Percentiles rank a stretch among this genome's conserved stretches.
These are phyloP conservation scores for Dothistroma septosporum DNA, from an alignment of 2,329 filamentous ascomycete species.

Conservation along the genomic window DNA sequence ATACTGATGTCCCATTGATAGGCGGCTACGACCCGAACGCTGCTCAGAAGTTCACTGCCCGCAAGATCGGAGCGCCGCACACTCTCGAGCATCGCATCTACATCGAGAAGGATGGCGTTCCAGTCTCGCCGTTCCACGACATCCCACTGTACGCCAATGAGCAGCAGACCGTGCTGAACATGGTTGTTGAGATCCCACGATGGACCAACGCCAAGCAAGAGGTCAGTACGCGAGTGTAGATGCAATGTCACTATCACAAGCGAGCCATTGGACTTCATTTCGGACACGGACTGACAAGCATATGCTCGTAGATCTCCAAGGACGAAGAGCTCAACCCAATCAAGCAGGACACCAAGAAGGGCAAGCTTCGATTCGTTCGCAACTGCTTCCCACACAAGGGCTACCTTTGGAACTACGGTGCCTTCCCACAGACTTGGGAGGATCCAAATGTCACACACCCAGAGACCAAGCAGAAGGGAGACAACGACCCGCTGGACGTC, in stretches of 20 bases:
- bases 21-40: slow-evolving; percentile 46
- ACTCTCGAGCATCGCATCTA: slow-evolving; percentile 96
- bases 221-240: slow-evolving; percentile 54
- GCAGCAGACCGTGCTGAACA: slow-evolving; percentile 95
- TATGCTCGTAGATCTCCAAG: slow-evolving; percentile 79
- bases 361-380: slow-evolving; percentile 97
- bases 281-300: slow-evolving; percentile 16
- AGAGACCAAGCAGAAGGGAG: slow-evolving; percentile 99
- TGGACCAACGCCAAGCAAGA: slow-evolving; percentile 99
- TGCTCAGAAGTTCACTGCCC: slow-evolving; percentile 66
- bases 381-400: slow-evolving; percentile 99
- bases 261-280: not conserved
- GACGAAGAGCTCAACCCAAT: slow-evolving; percentile 97
- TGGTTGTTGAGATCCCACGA: slow-evolving; percentile 98
- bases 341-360: slow-evolving; percentile 99
- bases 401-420: slow-evolving; percentile 99
- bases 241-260: not conserved
- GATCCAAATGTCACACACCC: slow-evolving; percentile 94
- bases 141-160: slow-evolving; percentile 96
- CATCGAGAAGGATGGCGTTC: slow-evolving; percentile 94
- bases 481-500: slow-evolving; percentile 98
- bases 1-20: not conserved
- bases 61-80: slow-evolving; percentile 85
- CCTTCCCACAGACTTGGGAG: slow-evolving; percentile 99
- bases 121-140: slow-evolving; percentile 95